Conservation (phyloP, 164 flowering plant species). For the Magnolia kwangsiensis region DNA sequence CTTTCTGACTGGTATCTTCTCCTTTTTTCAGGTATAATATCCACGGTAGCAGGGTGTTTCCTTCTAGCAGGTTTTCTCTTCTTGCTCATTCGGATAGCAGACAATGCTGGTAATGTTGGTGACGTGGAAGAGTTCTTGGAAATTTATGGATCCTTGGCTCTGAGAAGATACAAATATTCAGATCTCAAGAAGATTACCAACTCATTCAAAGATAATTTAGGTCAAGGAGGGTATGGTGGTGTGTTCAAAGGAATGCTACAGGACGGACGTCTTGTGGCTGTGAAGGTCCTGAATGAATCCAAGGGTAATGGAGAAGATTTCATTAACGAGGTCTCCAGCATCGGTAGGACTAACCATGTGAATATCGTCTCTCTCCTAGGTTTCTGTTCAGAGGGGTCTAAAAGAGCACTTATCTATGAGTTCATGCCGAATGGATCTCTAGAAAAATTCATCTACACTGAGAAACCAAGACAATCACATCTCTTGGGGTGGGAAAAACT, state of each 20-base stretch:
- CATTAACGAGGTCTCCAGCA: constrained; percentile 13
- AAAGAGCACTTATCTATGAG: no score
- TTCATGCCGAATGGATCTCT: no score
- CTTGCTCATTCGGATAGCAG: no score
- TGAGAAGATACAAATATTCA: constrained; percentile 28
- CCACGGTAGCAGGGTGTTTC: no score
- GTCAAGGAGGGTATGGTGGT: constrained; percentile 43
- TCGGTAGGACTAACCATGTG: constrained; percentile 10
- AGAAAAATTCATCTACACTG: no score
- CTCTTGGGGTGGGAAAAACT: no score
- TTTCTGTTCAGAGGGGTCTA: no score
- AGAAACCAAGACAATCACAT: no score
- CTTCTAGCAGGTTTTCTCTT: no score
- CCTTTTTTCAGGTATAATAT: no score
- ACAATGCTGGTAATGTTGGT: not conserved
- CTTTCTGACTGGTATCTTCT: no score
- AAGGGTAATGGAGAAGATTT: constrained; percentile 7
- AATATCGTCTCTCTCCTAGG: constrained; percentile 1
- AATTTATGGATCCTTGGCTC: constrained; percentile 16
- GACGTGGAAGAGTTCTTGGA: constrained; percentile 13
- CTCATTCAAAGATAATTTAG: constrained; percentile 32
- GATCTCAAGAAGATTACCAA: constrained; percentile 38
- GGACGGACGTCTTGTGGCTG: constrained; percentile 38
- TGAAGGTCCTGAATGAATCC: constrained; percentile 29
- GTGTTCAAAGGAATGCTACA: constrained; percentile 41